Percentiles rank a stretch among this genome's conserved stretches.
These are phyloP conservation scores for Podospora fimiseda DNA, from an alignment of 495 filamentous ascomycete genomes.

Conservation along the genomic window DNA sequence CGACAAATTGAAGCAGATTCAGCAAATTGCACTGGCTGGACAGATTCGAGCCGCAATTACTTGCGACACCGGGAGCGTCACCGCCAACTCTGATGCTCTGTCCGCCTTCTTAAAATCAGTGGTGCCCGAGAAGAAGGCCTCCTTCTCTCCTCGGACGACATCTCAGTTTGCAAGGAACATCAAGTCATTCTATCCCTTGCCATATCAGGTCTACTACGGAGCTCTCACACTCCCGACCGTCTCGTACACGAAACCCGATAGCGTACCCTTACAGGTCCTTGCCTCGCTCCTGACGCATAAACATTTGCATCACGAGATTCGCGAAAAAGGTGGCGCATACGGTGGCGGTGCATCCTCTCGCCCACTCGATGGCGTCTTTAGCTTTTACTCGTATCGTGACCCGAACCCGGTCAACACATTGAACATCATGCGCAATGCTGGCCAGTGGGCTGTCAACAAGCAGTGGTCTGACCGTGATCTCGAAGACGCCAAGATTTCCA, in stretches of 20 bases:
- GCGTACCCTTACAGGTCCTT: conserved; percentile 77
- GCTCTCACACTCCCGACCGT: conserved; percentile 74
- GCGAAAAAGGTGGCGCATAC: conserved; percentile 96
- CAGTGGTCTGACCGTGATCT: conserved; percentile 81
- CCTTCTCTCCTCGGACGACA: conserved; percentile 27
- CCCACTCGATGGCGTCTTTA: conserved; percentile 75
- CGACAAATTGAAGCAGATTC: conserved; percentile 79
- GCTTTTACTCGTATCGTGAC: conserved; percentile 93
- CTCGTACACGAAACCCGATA: conserved; percentile 68
- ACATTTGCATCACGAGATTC: conserved; percentile 93
- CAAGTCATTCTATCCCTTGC: conserved; percentile 86
- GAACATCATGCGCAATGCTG: conserved; percentile 76
- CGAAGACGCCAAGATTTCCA: conserved; percentile 90
- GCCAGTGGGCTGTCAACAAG: conserved; percentile 75
- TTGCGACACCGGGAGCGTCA: conserved; percentile 64
- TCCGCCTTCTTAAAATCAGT: conserved; percentile 58
- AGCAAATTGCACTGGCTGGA: conserved; percentile 62
- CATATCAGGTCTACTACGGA: conserved; percentile 95
- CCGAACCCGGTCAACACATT: conserved; percentile 90
- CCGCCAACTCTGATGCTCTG: conserved; percentile 65
- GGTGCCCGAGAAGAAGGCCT: conserved; percentile 41
- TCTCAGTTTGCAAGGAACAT: conserved; percentile 37
- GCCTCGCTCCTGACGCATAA: conserved; percentile 95
- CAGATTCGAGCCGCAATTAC: conserved; percentile 76
- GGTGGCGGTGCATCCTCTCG: conserved; percentile 83